phyloP scores from a whole-genome alignment of 2,329 filamentous ascomycete species.

The Calonectria crousiana region DNA sequence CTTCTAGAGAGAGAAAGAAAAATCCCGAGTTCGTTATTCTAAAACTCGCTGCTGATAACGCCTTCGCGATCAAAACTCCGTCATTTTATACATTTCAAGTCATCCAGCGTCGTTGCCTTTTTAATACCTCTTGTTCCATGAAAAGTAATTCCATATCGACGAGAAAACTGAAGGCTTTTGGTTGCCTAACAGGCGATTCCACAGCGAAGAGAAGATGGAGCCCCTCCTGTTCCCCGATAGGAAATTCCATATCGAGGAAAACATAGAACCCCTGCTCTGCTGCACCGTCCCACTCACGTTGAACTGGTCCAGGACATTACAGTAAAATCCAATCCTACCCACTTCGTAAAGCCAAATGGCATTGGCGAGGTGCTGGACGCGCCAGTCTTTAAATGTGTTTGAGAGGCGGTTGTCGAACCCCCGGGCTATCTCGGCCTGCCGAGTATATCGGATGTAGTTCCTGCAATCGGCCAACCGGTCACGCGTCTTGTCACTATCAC shows the following conservation, averaged over 20 bases:
- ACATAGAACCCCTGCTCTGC: neutral
- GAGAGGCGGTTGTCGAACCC: neutral
- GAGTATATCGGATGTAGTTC: neutral
- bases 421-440: neutral
- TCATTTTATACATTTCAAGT: conserved; percentile 4
- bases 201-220: neutral
- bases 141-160: conserved; percentile 7
- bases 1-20: neutral
- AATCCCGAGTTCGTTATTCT: neutral
- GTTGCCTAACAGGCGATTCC: neutral
- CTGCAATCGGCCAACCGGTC: neutral
- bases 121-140: neutral
- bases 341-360: neutral
- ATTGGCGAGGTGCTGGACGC: conserved; percentile 6
- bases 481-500: neutral
- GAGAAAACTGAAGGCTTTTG: neutral
- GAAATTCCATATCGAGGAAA: conserved; percentile 1
- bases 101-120: neutral
- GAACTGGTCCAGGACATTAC: conserved; percentile 6
- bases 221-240: neutral
- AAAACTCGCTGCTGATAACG: neutral
- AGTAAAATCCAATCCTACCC: conserved; percentile 1
- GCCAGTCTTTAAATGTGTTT: neutral
- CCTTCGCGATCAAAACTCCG: conserved; percentile 6
- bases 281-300: neutral